A percentile compares a stretch with the other conserved stretches of the same genome.
Evolutionary conservation across 2,329 filamentous ascomycete species (phyloP).

Genomic region (Colletotrichum truncatum): DNA sequence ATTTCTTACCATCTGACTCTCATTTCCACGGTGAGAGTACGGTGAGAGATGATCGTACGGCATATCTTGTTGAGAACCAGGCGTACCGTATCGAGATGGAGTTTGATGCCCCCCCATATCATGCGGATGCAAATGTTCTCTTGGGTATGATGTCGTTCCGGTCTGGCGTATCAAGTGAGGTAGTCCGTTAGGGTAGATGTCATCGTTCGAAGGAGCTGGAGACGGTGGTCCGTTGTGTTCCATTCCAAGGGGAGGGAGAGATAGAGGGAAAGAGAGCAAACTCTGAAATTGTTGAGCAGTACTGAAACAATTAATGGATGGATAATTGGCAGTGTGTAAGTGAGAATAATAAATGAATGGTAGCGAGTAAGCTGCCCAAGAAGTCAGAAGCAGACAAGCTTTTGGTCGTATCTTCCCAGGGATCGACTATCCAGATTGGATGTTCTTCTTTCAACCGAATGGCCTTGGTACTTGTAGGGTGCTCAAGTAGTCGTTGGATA

Average conservation of each 20-base stretch:
- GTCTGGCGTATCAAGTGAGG: conserved; percentile 56
- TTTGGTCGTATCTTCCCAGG: not conserved
- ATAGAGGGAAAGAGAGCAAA: not conserved
- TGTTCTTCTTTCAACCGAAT: not conserved
- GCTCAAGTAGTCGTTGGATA: conserved; percentile 9
- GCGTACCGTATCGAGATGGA: conserved; percentile 48
- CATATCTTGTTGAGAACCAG: conserved; percentile 41
- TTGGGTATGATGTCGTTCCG: conserved; percentile 38
- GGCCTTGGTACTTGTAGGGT: conserved; percentile 17
- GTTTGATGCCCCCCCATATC: conserved; percentile 43
- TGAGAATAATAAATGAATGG: not conserved
- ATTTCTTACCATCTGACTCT: conserved; percentile 25
- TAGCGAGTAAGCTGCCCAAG: not conserved
- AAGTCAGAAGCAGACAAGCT: not conserved
- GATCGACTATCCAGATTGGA: not conserved
- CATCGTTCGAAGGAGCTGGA: conserved; percentile 52
- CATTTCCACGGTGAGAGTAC: conserved; percentile 37
- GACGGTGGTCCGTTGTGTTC: conserved; percentile 52
- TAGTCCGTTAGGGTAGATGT: conserved; percentile 49
- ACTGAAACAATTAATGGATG: not conserved
- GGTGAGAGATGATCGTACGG: conserved; percentile 40
- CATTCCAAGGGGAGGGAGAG: conserved; percentile 38
- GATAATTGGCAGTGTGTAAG: not conserved
- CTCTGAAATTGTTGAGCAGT: not conserved
- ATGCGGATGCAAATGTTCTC: conserved; percentile 38